Evolutionary conservation across 208 protist genomes (phyloP).

Genomic region (Trypanosoma rangeli): DNA sequence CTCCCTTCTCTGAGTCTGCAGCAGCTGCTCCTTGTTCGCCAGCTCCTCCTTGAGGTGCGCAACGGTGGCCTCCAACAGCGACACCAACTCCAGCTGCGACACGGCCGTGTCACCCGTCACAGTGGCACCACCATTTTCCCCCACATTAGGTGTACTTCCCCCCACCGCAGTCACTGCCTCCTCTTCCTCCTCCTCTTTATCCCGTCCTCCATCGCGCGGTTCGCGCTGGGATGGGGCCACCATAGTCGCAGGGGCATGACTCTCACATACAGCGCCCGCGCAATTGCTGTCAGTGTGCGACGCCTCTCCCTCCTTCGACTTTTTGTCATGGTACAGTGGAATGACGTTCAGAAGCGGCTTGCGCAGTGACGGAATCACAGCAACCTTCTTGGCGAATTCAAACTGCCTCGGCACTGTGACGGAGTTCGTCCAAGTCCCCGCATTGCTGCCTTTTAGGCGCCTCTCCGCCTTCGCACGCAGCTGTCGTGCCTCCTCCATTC

Average conservation of each 20-base stretch:
- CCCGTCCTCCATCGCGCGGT: background rate
- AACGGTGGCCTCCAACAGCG: slow-evolving; percentile 15
- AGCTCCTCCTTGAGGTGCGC: slow-evolving; percentile 31
- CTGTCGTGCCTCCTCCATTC: slow-evolving; percentile 40
- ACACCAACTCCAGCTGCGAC: background rate
- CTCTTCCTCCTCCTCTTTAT: background rate
- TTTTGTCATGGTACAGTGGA: background rate
- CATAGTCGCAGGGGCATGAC: background rate
- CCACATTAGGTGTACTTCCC: no score
- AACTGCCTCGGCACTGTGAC: slow-evolving; percentile 44
- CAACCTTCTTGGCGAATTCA: slow-evolving; percentile 35
- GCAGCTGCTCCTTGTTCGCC: slow-evolving; percentile 12
- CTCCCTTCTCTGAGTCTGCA: slow-evolving; percentile 23
- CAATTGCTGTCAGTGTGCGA: slow-evolving; percentile 7
- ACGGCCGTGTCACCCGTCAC: background rate
- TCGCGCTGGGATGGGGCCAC: background rate
- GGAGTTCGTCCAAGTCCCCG: slow-evolving; percentile 32
- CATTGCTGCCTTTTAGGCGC: slow-evolving; percentile 28
- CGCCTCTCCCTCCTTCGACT: background rate
- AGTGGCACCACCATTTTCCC: background rate
- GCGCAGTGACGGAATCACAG: slow-evolving; percentile 52
- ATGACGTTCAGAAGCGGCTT: slow-evolving; percentile 34
- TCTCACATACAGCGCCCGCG: background rate
- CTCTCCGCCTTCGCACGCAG: slow-evolving; percentile 29
- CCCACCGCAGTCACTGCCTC: background rate